These are phyloP conservation scores for Boletus pseudopeckii DNA, from an alignment of 768 basidiomycete genomes.

Conservation along the genomic window DNA sequence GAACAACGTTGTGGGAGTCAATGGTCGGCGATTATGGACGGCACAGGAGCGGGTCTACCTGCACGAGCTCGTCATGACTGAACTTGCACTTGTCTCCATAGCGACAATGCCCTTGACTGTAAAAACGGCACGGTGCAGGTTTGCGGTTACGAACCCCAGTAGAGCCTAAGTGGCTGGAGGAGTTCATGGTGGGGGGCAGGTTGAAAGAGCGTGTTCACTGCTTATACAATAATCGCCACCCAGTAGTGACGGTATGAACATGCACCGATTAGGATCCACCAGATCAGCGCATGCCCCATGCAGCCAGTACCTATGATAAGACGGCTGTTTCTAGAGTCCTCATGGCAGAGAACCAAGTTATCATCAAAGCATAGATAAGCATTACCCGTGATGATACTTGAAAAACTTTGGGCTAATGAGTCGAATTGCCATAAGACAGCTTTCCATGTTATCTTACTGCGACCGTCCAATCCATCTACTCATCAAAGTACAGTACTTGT, in stretches of 20 bases:
- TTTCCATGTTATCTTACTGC: no score
- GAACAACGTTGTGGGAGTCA: neutral
- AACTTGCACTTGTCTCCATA: constrained; percentile 26
- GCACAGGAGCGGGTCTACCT: neutral
- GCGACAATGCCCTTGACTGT: constrained; percentile 26
- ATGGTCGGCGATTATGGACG: neutral
- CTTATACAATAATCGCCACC: neutral
- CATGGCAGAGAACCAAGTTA: no score
- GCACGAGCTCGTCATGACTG: constrained; percentile 15
- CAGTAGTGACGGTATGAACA: neutral
- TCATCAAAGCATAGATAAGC: no score
- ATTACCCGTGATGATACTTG: no score
- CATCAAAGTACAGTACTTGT: no score
- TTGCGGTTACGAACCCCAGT: neutral
- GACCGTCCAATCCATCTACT: no score
- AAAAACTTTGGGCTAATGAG: no score
- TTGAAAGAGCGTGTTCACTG: neutral
- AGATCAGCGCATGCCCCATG: no score
- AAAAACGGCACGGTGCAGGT: constrained; percentile 16
- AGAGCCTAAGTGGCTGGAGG: neutral
- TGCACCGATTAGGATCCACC: no score
- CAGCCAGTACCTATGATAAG: no score
- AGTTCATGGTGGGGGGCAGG: constrained; percentile 9
- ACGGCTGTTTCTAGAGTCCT: no score
- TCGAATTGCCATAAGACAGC: no score